A percentile compares a stretch with the other conserved stretches of the same genome.
Conservation (phyloP, 768 basidiomycete genomes). For the Mycena epipterygia region DNA sequence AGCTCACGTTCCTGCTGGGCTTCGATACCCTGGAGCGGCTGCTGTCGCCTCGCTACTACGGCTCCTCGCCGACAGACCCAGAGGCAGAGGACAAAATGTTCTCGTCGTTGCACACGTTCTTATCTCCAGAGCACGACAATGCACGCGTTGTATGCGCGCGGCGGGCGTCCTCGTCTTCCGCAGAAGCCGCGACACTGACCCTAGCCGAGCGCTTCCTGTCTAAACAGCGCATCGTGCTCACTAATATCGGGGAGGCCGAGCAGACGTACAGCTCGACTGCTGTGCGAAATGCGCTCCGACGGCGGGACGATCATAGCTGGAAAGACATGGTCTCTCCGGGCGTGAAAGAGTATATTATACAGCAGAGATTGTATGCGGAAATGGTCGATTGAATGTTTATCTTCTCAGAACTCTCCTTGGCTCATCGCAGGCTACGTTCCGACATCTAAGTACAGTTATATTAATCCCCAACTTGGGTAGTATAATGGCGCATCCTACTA, state of each 20-base stretch:
- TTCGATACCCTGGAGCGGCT: constrained; percentile 89
- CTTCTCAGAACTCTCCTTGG: too few relatives aligned
- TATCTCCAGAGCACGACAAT: constrained; percentile 68
- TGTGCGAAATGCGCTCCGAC: constrained; percentile 18
- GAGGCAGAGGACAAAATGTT: constrained; percentile 65
- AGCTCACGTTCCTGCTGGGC: constrained; percentile 82
- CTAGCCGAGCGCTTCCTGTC: constrained; percentile 65
- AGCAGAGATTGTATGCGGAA: constrained; percentile 11
- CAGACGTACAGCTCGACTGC: constrained; percentile 32
- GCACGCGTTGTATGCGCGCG: constrained; percentile 78
- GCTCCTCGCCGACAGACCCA: constrained; percentile 40
- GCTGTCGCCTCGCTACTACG: constrained; percentile 82
- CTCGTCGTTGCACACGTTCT: constrained; percentile 66
- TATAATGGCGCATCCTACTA: too few relatives aligned
- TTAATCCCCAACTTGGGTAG: too few relatives aligned
- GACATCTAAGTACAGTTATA: too few relatives aligned
- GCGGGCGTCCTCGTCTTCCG: constrained; percentile 46
- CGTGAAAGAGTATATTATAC: constrained; percentile 22
- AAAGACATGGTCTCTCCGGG: constrained; percentile 15
- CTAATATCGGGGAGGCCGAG: constrained; percentile 71
- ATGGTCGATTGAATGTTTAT: constrained; percentile 16
- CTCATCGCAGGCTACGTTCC: too few relatives aligned
- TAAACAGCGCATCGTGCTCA: constrained; percentile 65
- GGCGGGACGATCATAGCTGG: constrained; percentile 18
- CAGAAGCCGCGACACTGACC: constrained; percentile 38